Base-by-base conservation (phyloP, 2,329 filamentous ascomycete species). In the Mycosphaerella arachidis region DNA sequence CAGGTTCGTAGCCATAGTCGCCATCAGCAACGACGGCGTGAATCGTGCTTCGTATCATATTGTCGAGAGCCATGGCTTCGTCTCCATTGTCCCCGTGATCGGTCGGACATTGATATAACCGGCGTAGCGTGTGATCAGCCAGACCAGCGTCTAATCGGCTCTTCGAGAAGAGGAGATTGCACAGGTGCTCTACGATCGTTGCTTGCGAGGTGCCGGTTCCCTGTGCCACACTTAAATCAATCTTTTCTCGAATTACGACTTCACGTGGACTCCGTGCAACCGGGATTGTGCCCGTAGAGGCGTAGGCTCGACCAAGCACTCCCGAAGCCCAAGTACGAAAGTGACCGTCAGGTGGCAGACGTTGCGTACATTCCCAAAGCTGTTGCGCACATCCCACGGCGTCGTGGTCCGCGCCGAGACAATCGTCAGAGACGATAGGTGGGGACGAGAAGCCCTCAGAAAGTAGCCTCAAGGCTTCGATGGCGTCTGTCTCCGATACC, bases 241-340 rank as follows among this genome's bases (percentile, higher is more conserved):
- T 31, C n/a, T 20, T 27, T 31, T 51, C 43, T n/a, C 52, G 37
- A 8, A 58, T 48, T 12, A 29, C 33, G 31, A 30, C n/a, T 10
- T 52, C 45, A 51, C 33, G 16, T 13, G 35, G 37, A 50, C 29
- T 31, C 16, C 27, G 24, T 4, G 35, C 50, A 6, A 13, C 18
- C 37, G 69, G 66, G 31, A 63, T 59, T 16, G 45, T 46, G 9
- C 73, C 75, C 67, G 62, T 73, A 64, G 58, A 84, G 43, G 88
- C 86, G 74, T 92, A 97, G 0, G 91, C 87, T 71, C 91, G 85
- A 7, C 95, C 94, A 48, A 97, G 80, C 1, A 92, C 88, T 63
- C 88, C 84, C 3, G 90, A 92, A 48, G 90, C 89, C 95, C 95
- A 99, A 0, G 90, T 78, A 0, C 91, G 78, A 58, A 71, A 71